Base-by-base conservation (phyloP, 106 monocot genomes). In the Allium fistulosum region DNA sequence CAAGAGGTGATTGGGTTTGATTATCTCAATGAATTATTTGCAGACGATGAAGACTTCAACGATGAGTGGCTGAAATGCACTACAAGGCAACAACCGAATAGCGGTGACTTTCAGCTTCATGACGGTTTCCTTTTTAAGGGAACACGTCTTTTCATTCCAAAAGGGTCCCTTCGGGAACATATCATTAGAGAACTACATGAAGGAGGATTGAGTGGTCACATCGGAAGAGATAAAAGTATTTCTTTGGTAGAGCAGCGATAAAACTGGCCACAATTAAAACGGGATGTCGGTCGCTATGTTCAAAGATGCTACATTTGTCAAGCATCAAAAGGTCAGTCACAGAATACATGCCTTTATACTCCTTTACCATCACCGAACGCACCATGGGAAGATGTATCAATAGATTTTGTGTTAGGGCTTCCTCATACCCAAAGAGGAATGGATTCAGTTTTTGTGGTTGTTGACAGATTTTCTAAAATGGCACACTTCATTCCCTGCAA, bases 401-500 rank as follows among this genome's bases (percentile, higher is more conserved):
- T 76, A 52, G 69, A 76, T 18, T 76, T 76, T 70, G 28, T 69
- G 13, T 8, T 76, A 11, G 62, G 76, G 16, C 47, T 48, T 2
- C 76, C 76, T 17, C 17, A 26, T 13, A 75, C 49, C 8, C 66
- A 75, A 26, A 28, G 67, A 68, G 65, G 65, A 9, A 53, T 12
- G 2, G 58, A 75, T 51, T 75, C 57, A 8, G 22, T 75, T 12
- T 45, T 75, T 26, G 75, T 68, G 6, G 75, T 68, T 51, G 67
- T 68, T 67, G 67, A 67, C 66, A 49, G 59, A 7, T 75, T 75
- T 50, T 26, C 14, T 9, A 67, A 75, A 28, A 75, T 75, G 67
- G 26, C 75, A 7, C 75, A 75, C 28, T 75, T 75, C 45, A 47
- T 75, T 65, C 11, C 75, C 13, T 75, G 75, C 13, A 55, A 53